Evolutionary conservation across 257 asterid genomes (phyloP).

Genomic region (Solanum ossicruentum): DNA sequence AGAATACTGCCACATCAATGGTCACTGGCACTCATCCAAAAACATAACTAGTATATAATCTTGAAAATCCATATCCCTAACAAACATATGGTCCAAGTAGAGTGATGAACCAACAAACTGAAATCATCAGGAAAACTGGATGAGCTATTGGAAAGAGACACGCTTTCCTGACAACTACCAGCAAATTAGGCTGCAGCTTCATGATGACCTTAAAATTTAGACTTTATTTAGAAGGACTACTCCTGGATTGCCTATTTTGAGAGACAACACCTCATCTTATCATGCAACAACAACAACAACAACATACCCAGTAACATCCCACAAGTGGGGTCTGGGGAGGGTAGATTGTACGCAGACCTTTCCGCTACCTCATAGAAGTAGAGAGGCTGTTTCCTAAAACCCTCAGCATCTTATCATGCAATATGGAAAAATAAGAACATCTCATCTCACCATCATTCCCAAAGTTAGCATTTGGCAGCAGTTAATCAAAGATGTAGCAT

Average conservation of each 20-base stretch:
- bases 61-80: neutral
- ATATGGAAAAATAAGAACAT: neutral
- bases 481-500: neutral
- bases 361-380: too few relatives aligned
- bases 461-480: neutral
- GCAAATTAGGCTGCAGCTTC: neutral
- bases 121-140: neutral
- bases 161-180: neutral
- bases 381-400: too few relatives aligned
- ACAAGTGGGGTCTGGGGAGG: too few relatives aligned
- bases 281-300: too few relatives aligned
- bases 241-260: neutral
- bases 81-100: neutral
- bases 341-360: too few relatives aligned
- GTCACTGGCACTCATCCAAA: neutral
- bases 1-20: neutral
- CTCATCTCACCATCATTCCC: neutral
- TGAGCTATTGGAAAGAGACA: neutral
- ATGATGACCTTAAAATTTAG: neutral
- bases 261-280: neutral
- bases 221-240: neutral
- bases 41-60: neutral
- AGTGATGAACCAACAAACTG: neutral
- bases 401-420: neutral
- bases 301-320: too few relatives aligned